Evolutionary conservation across 1,284 basidiomycete species (phyloP), one percentile per base, ranked within the genome.

Genomic region (Porogramme epimiltina): DNA sequence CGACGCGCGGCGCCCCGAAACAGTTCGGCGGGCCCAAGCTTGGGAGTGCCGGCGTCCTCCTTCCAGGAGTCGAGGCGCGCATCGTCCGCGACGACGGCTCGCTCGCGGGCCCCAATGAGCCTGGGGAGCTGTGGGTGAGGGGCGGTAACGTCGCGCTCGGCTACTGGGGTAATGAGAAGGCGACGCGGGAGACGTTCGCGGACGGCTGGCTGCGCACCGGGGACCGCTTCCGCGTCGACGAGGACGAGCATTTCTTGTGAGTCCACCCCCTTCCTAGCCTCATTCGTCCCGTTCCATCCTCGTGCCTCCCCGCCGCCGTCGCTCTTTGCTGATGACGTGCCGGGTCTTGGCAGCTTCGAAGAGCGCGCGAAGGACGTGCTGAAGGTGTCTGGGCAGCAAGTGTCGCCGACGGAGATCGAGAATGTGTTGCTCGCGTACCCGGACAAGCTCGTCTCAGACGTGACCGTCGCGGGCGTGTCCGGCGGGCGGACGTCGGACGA

Each of bases 361-460:
- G 84, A 86, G 67, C 73, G 84, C 56, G 71, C 74, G 8, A 87
- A 86, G 82, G 87, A 88, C 62, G 88, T 80, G 0, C 72, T 90
- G 10, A 89, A 90, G 62, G 76, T 90, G 5, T 88, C 86, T 0
- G 87, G 89, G 8, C 73, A 74, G 38, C 89, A 91, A 66, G 88
- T 90, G 0, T 87, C 88, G 0, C 88, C 89, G 0, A 76, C 79
- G 10, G 87, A 91, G 62, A 85, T 91, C 40, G 88, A 90, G 63
- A 74, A 81, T 24, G 76, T 77, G 16, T 68, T 89, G 0, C 72
- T 83, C 20, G 70, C 71, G 0, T 80, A 89, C 43, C 84, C 87
- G 0, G 75, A 77, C 4, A 73, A 70, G 26, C 73, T 89, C 26
- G 75, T 88, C 52, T 64, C 65, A 4, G 88, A 90, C 53, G 82